Conservation (phyloP, 345 rosid species). For the Cochlearia excelsa region DNA sequence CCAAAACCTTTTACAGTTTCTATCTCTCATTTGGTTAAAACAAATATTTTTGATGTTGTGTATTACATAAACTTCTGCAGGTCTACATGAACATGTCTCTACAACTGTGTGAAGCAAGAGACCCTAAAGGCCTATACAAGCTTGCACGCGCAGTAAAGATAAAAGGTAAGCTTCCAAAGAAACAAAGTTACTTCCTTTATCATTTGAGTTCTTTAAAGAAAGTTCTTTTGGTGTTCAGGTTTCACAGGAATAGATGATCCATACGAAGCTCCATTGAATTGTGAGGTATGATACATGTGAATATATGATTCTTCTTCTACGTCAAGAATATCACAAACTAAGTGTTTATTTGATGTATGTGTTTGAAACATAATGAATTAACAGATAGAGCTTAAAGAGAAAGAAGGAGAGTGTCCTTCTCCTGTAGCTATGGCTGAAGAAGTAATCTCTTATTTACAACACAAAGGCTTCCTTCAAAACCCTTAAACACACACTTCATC, state of each 20-base stretch:
- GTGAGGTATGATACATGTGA: constrained; percentile 54
- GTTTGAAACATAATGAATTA: neutral
- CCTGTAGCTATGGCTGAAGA: constrained; percentile 70
- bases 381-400: constrained; percentile 70
- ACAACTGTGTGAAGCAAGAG: constrained; percentile 80
- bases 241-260: constrained; percentile 97
- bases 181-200: constrained; percentile 5
- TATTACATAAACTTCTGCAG: constrained; percentile 44
- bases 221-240: constrained; percentile 42
- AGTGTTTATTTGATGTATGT: neutral
- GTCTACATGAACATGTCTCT: constrained; percentile 90
- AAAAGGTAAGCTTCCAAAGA: constrained; percentile 49
- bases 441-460: constrained; percentile 66
- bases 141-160: constrained; percentile 92
- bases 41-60: constrained; percentile 28
- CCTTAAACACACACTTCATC: constrained; percentile 27
- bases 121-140: constrained; percentile 85
- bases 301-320: constrained; percentile 3
- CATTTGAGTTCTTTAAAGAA: neutral
- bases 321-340: constrained; percentile 1
- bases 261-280: constrained; percentile 75
- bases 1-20: neutral
- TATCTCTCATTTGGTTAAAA: neutral
- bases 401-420: constrained; percentile 63
- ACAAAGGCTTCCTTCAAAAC: constrained; percentile 63